Evolutionary conservation across 2,329 filamentous ascomycete species (phyloP), one percentile per base, ranked within the genome.

Genomic region (Colletotrichum theobromicola): DNA sequence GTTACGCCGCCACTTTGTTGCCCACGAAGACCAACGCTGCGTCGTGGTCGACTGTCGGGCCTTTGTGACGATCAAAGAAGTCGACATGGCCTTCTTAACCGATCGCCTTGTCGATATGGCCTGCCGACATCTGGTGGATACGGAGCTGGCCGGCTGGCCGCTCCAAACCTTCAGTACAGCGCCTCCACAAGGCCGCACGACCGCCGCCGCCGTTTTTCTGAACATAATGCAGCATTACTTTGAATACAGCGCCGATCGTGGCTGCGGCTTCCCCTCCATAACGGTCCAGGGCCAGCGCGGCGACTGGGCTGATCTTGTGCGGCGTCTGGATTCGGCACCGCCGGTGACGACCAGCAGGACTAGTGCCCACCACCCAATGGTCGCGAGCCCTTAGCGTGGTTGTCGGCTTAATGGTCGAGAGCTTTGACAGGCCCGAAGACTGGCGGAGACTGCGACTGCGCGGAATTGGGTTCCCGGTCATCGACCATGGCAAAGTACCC

Each of bases 1-100:
- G 18, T n/a, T 53, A 53, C 46, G 46, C 46, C 46, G n/a, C 46
- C 46, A 70, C 8, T 77, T 77, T 16, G 77, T 77, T 32, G 15
- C 30, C 8, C 77, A 77, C 26, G 53, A 62, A 18, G 58, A 30
- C 18, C 30, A 62, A 42, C 30, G 35, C 30, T 7, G 28, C n/a
- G n/a, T 62, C 30, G 10, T 35, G 26, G 58, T 62, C 58, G 35
- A 42, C 9, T 42, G 46, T n/a, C 46, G 46, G 46, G 46, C 46
- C 46, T 53, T n/a, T 53, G 12, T 7, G 46, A 53, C 46, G 46
- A 53, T 35, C 30, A 18, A 62, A 35, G 28, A 62, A 32, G 24
- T 62, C 18, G 53, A 57, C 53, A 62, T 62, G 58, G 58, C 15
- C 24, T 24, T 34, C 24, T 62, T 62, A 21, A 62, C 30, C 10